These are phyloP conservation scores for Lentinula novae-zelandiae DNA, from an alignment of 1,284 basidiomycete species.

Conservation along the genomic window DNA sequence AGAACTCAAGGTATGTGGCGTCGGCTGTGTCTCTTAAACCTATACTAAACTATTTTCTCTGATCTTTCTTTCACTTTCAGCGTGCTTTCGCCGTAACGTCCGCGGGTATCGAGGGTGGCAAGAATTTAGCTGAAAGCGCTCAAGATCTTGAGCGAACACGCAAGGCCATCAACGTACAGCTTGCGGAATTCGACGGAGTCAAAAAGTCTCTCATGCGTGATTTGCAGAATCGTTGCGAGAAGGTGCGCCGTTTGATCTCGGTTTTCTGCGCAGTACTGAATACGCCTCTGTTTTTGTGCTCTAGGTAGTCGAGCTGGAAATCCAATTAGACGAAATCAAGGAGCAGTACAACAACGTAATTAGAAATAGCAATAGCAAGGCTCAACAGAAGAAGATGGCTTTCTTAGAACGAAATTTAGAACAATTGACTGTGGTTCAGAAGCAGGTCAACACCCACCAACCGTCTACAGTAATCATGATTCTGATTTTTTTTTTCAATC, in stretches of 20 bases:
- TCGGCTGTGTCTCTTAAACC: background rate
- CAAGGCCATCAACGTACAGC: slow-evolving; percentile 95
- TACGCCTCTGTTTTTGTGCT: slow-evolving; percentile 12
- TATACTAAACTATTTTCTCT: slow-evolving; percentile 4
- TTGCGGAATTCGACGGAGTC: slow-evolving; percentile 97
- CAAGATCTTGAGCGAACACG: slow-evolving; percentile 96
- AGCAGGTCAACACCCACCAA: slow-evolving; percentile 61
- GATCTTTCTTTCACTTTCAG: slow-evolving; percentile 35
- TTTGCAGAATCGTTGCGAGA: slow-evolving; percentile 99
- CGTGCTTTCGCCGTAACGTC: slow-evolving; percentile 96
- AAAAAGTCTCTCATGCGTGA: slow-evolving; percentile 99
- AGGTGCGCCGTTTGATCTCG: slow-evolving; percentile 50
- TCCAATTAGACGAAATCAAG: slow-evolving; percentile 97
- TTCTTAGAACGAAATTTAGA: slow-evolving; percentile 98
- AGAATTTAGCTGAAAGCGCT: slow-evolving; percentile 93
- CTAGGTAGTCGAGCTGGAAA: slow-evolving; percentile 98
- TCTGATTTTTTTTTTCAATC: slow-evolving; percentile 12
- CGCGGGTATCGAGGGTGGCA: slow-evolving; percentile 93
- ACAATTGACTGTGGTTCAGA: slow-evolving; percentile 94
- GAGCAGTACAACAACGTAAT: slow-evolving; percentile 99
- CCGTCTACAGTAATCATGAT: background rate
- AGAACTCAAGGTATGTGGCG: slow-evolving; percentile 80
- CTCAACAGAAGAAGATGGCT: slow-evolving; percentile 99
- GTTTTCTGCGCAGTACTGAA: slow-evolving; percentile 8
- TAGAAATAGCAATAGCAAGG: slow-evolving; percentile 95